phyloP scores from a whole-genome alignment of 2,329 filamentous ascomycete genomes.

The Fusarium succisae region DNA sequence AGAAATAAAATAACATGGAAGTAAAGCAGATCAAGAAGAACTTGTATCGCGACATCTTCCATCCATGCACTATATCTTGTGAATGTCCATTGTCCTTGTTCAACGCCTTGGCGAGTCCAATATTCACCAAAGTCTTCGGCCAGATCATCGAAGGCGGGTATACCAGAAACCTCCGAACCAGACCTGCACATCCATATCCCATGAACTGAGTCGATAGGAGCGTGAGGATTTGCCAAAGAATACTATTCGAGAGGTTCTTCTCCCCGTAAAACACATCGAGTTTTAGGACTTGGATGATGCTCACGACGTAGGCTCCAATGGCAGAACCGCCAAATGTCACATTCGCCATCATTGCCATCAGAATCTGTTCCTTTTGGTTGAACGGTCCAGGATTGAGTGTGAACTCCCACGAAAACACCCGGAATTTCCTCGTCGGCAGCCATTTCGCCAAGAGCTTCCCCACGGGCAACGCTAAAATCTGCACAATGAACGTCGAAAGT shows the following conservation, averaged over 20 bases:
- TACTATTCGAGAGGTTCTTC: constrained; percentile 42
- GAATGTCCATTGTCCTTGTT: constrained; percentile 30
- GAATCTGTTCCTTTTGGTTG: constrained; percentile 63
- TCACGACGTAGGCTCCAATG: constrained; percentile 54
- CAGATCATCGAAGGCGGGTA: constrained; percentile 61
- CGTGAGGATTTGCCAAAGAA: constrained; percentile 58
- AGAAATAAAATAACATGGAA: constrained; percentile 61
- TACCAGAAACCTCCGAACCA: constrained; percentile 58
- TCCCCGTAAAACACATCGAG: constrained; percentile 58
- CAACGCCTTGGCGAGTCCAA: constrained; percentile 51
- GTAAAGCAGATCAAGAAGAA: constrained; percentile 56
- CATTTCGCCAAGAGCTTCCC: constrained; percentile 47
- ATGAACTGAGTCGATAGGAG: constrained; percentile 60
- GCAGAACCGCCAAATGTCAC: constrained; percentile 48
- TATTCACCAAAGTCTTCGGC: constrained; percentile 58
- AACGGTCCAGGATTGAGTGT: constrained; percentile 60
- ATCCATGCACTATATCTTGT: constrained; percentile 33
- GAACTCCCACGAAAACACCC: constrained; percentile 35
- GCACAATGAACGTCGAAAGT: constrained; percentile 52
- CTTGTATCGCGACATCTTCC: constrained; percentile 43
- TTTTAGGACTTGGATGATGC: constrained; percentile 57
- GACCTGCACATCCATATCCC: constrained; percentile 61
- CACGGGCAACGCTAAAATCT: constrained; percentile 52
- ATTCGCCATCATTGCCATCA: constrained; percentile 67
- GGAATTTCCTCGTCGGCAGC: constrained; percentile 16